Conservation (phyloP, 257 asterid species). For the Solanum medicagineum region DNA sequence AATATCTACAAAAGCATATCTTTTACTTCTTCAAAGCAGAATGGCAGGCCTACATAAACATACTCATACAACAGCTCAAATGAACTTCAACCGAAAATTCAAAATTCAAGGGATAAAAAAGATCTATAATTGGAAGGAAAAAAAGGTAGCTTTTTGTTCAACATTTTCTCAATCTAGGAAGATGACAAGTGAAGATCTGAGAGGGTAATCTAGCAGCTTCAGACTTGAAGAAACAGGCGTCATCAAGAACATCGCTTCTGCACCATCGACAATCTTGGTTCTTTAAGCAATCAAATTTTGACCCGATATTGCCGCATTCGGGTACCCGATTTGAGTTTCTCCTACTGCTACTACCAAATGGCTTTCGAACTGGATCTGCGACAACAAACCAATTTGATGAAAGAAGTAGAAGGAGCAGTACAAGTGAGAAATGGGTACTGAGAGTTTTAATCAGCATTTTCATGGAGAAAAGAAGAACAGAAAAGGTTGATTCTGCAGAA, state of each 20-base stretch:
- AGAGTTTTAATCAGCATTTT: not conserved
- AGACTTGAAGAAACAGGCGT: conserved; percentile 20
- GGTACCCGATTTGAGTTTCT: not conserved
- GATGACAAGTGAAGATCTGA: conserved; percentile 21
- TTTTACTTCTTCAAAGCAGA: not conserved
- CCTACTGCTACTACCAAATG: not conserved
- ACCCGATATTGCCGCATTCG: conserved; percentile 6
- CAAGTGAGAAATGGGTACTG: not conserved
- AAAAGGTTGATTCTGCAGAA: not conserved
- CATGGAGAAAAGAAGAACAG: not conserved
- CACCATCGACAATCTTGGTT: conserved; percentile 23
- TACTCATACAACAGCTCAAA: not conserved
- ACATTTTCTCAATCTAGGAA: not conserved
- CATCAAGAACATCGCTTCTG: conserved; percentile 20
- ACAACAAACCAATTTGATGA: not conserved
- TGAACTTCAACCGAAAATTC: not conserved
- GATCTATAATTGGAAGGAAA: not conserved
- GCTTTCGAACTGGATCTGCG: conserved; percentile 2
- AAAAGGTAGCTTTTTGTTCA: not conserved
- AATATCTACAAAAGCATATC: not conserved
- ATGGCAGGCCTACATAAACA: not conserved
- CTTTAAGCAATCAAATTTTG: conserved; percentile 9
- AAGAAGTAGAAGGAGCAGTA: conserved; percentile 2
- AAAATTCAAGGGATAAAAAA: not conserved
- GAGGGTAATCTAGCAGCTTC: conserved; percentile 32